These are phyloP conservation scores for Pseudopyrenochaeta lycopersici DNA, from an alignment of 2,329 filamentous ascomycete species.

Conservation along the genomic window DNA sequence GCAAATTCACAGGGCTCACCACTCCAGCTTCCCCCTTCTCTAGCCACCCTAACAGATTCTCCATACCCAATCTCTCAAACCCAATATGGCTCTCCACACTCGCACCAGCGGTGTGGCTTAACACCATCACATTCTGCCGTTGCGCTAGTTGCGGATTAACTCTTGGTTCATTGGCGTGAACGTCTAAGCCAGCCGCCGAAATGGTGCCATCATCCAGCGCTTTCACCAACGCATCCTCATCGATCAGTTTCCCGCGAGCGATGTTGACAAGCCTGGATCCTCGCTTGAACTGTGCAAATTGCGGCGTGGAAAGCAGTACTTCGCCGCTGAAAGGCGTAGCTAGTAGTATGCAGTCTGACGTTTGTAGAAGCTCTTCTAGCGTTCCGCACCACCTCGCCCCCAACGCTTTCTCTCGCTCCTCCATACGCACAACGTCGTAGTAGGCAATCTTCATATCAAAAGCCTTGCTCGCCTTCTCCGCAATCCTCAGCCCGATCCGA, in stretches of 20 bases:
- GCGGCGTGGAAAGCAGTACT: conserved; percentile 59
- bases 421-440: conserved; percentile 65
- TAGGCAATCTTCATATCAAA: conserved; percentile 75
- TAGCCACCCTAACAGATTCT: conserved; percentile 71
- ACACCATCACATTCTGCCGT: conserved; percentile 63
- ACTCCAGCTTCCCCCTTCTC: conserved; percentile 58
- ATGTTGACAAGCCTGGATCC: conserved; percentile 72
- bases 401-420: conserved; percentile 55
- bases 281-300: conserved; percentile 61
- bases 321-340: conserved; percentile 65
- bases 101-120: conserved; percentile 74
- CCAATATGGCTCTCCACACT: conserved; percentile 72
- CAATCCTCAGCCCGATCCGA: conserved; percentile 62
- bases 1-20: conserved; percentile 70
- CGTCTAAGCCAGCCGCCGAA: conserved; percentile 67
- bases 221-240: conserved; percentile 69
- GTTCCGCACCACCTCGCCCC: conserved; percentile 63
- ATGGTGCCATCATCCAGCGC: conserved; percentile 65
- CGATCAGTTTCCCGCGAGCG: conserved; percentile 70
- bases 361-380: conserved; percentile 62
- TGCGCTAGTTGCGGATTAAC: conserved; percentile 59
- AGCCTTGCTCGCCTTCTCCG: conserved; percentile 63
- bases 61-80: conserved; percentile 73
- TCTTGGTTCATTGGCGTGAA: conserved; percentile 68
- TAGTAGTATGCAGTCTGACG: conserved; percentile 69